Evolutionary conservation across 176 grass and related monocot genomes (phyloP), one percentile per base, ranked within the genome.

Genomic region (Carex cristatella): DNA sequence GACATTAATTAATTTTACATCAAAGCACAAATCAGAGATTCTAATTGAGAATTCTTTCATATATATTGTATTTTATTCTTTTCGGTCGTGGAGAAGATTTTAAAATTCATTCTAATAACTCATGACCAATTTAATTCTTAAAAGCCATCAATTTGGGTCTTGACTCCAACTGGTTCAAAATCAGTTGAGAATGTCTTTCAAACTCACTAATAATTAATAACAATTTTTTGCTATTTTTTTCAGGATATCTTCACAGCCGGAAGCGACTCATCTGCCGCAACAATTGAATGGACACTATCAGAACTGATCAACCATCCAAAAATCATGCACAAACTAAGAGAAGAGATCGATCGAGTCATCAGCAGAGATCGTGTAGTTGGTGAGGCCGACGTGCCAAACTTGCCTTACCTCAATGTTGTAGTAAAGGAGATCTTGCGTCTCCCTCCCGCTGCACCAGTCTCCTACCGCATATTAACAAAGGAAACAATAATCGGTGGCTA

Each of bases 191-290:
- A 63, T 23, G 19, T n/a, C 61, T 28, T 63, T 7, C 7, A 19
- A 63, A 49, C 48, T 63, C 28, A 2, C 5, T 60, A 18, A 58
- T 58, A n/a, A 35, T 35, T 35, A 35, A 18, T 60, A 7, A 61
- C 18, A 19, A 8, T 7, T 8, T 7, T 8, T 27, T 53, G 12
- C 30, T 15, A 3, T 8, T 77, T 77, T 10, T 77, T 31, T 31
- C 40, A 91, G 93, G 93, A 95, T 79, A 91, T 93, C 62, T 89
- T 95, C 62, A 86, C 89, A 11, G 93, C 93, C 1, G 89, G 91
- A 16, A 88, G 91, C 16, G 93, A 93, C 55, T 89, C 93, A 42
- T 87, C 93, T 16, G 7, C 93, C 53, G 83, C 88, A 84, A 92
- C 89, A 5, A 49, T 92, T 11, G 94, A 93, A 82, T 95, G 94